Percentiles rank a stretch among this genome's conserved stretches.
Evolutionary conservation across 768 basidiomycete genomes (phyloP).

Genomic region (Serendipita sp.): DNA sequence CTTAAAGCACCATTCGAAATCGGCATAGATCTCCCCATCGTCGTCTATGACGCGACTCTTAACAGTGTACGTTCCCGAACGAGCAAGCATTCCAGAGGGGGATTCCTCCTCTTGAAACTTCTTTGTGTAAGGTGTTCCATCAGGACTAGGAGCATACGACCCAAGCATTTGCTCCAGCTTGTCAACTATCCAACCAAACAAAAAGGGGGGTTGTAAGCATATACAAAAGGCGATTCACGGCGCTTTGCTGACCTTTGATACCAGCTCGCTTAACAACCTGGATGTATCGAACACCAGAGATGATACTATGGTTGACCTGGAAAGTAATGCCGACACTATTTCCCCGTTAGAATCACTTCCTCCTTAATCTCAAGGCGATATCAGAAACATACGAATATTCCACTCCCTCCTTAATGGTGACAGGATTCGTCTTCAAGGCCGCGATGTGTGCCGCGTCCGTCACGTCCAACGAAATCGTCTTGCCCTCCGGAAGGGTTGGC

Average conservation of each 20-base stretch:
- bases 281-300: conserved; percentile 71
- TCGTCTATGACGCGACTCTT: conserved; percentile 77
- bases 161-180: conserved; percentile 90
- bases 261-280: conserved; percentile 76
- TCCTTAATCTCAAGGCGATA: background rate
- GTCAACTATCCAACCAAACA: conserved; percentile 42
- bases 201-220: background rate
- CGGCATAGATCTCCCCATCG: conserved; percentile 49
- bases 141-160: conserved; percentile 66
- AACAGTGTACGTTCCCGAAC: conserved; percentile 63
- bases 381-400: conserved; percentile 55
- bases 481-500: background rate
- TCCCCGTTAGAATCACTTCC: no score
- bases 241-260: conserved; percentile 38
- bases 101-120: conserved; percentile 53
- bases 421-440: conserved; percentile 59
- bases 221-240: background rate
- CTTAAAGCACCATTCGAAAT: conserved; percentile 85
- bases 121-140: conserved; percentile 50
- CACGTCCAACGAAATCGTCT: conserved; percentile 58
- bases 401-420: conserved; percentile 66
- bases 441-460: conserved; percentile 52
- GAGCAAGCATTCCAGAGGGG: conserved; percentile 69
- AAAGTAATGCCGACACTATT: conserved; percentile 62
- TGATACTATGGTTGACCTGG: conserved; percentile 81